Evolutionary conservation across 1,284 basidiomycete genomes (phyloP), one percentile per base, ranked within the genome.

Genomic region (Trichosporon sp.): DNA sequence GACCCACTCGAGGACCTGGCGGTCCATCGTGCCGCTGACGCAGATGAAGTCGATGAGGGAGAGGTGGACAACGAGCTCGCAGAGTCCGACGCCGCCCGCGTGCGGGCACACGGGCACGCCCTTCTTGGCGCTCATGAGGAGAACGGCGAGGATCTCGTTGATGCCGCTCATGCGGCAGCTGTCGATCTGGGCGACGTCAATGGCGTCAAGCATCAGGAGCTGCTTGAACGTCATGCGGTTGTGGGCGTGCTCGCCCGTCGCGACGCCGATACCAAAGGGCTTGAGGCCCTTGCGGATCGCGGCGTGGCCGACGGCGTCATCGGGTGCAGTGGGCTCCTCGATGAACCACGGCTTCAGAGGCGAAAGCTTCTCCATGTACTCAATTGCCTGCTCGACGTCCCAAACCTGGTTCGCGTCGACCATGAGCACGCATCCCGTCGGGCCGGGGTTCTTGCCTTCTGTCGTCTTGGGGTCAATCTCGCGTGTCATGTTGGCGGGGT

Each of bases 191-290:
- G 90, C 91, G n/a, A 97, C 95, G 80, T 96, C 94, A 79, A 98
- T 94, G 14, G 94, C 94, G 67, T 94, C 90, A 0, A 94, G 92
- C 81, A 96, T 94, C 11, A 98, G 87, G 14, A 98, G 88, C 83
- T 98, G 95, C 86, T 98, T 98, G 89, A 98, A 98, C n/a, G 93
- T 89, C 88, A 97, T 96, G 79, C 93, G 89, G 84, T 96, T 97
- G 84, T 96, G 95, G 2, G 93, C 94, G 80, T 98, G 95, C 84
- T 98, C 95, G 67, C 95, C 96, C 0, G 95, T 98, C 1, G 96
- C 95, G 64, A 98, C 96, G 67, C 94, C 93, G 75, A 98, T 95
- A 1, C 91, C 91, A 79, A 91, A 85, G 11, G 91, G 91, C 81
- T 91, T 91, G 72, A 96, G 87, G 2, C 81, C 85, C 72, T 84